A percentile compares a stretch with the other conserved stretches of the same genome.
phyloP scores from a whole-genome alignment of 1,284 basidiomycete genomes.

The Ustilago curta region DNA sequence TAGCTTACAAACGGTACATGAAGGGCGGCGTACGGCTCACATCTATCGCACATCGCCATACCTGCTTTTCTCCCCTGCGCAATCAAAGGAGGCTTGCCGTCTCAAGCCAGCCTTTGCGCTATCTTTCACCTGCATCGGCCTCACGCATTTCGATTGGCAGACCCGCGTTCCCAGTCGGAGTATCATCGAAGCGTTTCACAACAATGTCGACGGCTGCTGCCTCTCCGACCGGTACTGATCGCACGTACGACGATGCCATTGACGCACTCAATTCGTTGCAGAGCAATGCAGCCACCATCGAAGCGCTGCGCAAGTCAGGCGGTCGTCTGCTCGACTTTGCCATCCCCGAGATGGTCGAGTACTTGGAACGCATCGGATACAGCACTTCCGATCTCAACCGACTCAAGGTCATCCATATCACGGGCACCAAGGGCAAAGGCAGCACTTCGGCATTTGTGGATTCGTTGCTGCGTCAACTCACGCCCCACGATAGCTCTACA shows the following conservation, averaged over 20 bases:
- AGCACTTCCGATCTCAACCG: slow-evolving; percentile 81
- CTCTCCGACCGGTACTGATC: slow-evolving; percentile 7
- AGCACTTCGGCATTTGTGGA: slow-evolving; percentile 88
- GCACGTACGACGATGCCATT: slow-evolving; percentile 78
- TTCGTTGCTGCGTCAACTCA: slow-evolving; percentile 60
- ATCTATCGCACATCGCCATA: slow-evolving; percentile 2
- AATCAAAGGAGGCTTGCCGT: neutral
- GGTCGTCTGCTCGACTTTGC: slow-evolving; percentile 78
- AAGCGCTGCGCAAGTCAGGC: slow-evolving; percentile 83
- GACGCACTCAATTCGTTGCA: slow-evolving; percentile 90
- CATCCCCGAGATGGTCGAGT: slow-evolving; percentile 90
- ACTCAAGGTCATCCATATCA: slow-evolving; percentile 94
- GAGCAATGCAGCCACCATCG: slow-evolving; percentile 90
- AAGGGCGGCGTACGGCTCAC: slow-evolving; percentile 7
- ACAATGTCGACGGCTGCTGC: slow-evolving; percentile 19
- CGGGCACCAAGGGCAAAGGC: slow-evolving; percentile 98
- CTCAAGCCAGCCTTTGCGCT: neutral
- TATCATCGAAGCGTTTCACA: neutral
- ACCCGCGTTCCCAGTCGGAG: neutral
- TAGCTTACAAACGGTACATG: slow-evolving; percentile 12
- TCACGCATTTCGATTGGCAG: neutral
- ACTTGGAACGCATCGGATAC: slow-evolving; percentile 88
- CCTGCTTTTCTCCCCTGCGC: slow-evolving; percentile 1
- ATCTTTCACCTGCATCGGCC: neutral
- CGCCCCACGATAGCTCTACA: slow-evolving; percentile 41